A percentile compares a stretch with the other conserved stretches of the same genome.
Conservation (phyloP, 148 eudicot species). For the Silene latifolia region DNA sequence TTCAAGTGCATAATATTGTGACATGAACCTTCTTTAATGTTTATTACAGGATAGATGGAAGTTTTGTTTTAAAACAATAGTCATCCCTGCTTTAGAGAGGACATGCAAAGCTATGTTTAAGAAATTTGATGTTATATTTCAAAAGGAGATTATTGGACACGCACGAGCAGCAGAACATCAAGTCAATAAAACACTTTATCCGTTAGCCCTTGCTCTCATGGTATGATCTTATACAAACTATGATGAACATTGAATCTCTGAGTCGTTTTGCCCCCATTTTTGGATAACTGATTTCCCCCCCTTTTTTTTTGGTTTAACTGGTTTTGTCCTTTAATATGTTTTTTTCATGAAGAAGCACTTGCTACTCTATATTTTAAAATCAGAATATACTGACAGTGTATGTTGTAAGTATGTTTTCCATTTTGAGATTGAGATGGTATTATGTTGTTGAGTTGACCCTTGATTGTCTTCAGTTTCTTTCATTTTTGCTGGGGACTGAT, state of each 20-base stretch:
- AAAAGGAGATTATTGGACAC: conserved; percentile 85
- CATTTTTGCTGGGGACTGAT: too few relatives aligned
- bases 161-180: conserved; percentile 59
- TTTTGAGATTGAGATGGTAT: background rate
- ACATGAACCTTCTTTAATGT: background rate
- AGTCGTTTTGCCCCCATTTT: too few relatives aligned
- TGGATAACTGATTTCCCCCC: too few relatives aligned
- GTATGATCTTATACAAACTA: conserved; percentile 32
- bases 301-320: too few relatives aligned
- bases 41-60: conserved; percentile 69
- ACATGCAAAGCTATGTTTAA: conserved; percentile 93
- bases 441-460: background rate
- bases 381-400: background rate
- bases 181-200: conserved; percentile 65
- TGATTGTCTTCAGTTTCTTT: too few relatives aligned
- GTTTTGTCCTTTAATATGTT: too few relatives aligned
- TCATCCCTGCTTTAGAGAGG: conserved; percentile 87
- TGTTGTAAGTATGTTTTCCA: background rate
- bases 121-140: conserved; percentile 83
- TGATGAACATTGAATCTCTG: too few relatives aligned
- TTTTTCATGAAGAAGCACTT: background rate
- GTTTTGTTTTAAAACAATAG: conserved; percentile 63
- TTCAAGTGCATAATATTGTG: conserved; percentile 3
- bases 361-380: too few relatives aligned
- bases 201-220: conserved; percentile 69